Conservation (phyloP, 83 land plant genomes). For the Diphasiastrum complanatum region DNA sequence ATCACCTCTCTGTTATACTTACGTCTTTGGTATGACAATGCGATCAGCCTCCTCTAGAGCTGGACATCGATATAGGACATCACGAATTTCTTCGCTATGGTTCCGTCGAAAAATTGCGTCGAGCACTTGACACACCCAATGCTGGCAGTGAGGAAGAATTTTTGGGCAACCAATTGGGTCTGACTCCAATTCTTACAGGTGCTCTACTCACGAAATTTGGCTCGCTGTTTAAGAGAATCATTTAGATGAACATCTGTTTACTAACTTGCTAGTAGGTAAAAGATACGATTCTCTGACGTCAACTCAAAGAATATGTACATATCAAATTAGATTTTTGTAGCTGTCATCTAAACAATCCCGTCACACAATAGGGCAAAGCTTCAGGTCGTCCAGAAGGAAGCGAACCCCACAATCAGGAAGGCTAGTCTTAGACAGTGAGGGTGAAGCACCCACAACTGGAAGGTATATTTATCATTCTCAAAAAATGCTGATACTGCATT, state of each 20-base stretch:
- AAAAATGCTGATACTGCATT: too few species aligned
- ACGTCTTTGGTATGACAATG: too few species aligned
- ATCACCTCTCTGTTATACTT: too few species aligned
- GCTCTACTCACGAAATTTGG: conserved; percentile 1
- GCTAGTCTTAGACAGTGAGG: conserved; percentile 10
- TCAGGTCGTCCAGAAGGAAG: conserved; percentile 7
- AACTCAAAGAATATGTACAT: too few species aligned
- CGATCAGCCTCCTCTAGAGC: too few species aligned
- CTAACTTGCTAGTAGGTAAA: too few species aligned
- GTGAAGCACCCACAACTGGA: conserved; percentile 16
- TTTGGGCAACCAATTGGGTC: conserved; percentile 13
- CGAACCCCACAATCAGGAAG: conserved; percentile 10
- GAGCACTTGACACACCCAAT: conserved; percentile 22
- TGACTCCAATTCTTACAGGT: conserved; percentile 19
- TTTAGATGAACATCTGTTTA: too few species aligned
- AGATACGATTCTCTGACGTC: too few species aligned
- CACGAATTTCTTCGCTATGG: conserved; percentile 5
- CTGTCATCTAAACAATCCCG: too few species aligned
- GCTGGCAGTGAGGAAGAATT: conserved; percentile 16
- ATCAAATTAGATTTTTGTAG: too few species aligned
- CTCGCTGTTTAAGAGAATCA: too few species aligned
- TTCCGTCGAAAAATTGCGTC: conserved; percentile 23
- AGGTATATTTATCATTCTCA: conserved; percentile 3
- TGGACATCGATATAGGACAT: too few species aligned
- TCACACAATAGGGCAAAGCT: conserved; percentile 1